A percentile compares a stretch with the other conserved stretches of the same genome.
Conservation (phyloP, 768 basidiomycete species). For the Roridomyces roridus region DNA sequence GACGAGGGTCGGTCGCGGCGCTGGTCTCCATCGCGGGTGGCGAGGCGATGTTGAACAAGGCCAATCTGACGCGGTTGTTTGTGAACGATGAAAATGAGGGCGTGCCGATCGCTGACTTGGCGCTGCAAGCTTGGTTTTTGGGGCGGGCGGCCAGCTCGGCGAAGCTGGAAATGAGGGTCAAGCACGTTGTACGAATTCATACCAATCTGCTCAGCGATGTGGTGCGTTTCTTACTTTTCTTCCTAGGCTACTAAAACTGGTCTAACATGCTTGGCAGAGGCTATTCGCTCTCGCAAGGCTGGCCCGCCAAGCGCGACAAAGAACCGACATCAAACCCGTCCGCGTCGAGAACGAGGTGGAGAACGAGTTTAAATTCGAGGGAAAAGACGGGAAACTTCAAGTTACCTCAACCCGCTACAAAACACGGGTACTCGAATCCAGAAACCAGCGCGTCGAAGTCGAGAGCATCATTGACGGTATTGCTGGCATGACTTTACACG, state of each 20-base stretch:
- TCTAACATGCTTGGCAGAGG: slow-evolving; percentile 40
- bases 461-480: slow-evolving; percentile 11
- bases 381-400: slow-evolving; percentile 36
- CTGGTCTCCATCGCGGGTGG: slow-evolving; percentile 46
- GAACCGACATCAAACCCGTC: slow-evolving; percentile 48
- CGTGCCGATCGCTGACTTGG: slow-evolving; percentile 23
- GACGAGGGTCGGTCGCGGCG: slow-evolving; percentile 40
- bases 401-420: slow-evolving; percentile 48
- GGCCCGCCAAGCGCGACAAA: slow-evolving; percentile 42
- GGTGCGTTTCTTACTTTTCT: slow-evolving; percentile 33
- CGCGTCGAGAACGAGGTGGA: slow-evolving; percentile 50
- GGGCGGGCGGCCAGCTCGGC: slow-evolving; percentile 36
- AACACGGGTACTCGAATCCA: slow-evolving; percentile 43
- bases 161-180: slow-evolving; percentile 18
- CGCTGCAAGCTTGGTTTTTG: slow-evolving; percentile 50
- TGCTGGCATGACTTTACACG: slow-evolving; percentile 3
- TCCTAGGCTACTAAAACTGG: too few relatives aligned
- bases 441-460: slow-evolving; percentile 21
- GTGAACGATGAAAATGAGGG: slow-evolving; percentile 27
- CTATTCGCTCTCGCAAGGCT: slow-evolving; percentile 42
- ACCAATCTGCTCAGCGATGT: slow-evolving; percentile 24
- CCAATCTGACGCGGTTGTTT: slow-evolving; percentile 37
- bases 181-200: slow-evolving; percentile 26
- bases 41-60: slow-evolving; percentile 33
- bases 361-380: slow-evolving; percentile 24